Evolutionary conservation across 805 yeast genomes (phyloP).

Genomic region (Lachancea thermotolerans): DNA sequence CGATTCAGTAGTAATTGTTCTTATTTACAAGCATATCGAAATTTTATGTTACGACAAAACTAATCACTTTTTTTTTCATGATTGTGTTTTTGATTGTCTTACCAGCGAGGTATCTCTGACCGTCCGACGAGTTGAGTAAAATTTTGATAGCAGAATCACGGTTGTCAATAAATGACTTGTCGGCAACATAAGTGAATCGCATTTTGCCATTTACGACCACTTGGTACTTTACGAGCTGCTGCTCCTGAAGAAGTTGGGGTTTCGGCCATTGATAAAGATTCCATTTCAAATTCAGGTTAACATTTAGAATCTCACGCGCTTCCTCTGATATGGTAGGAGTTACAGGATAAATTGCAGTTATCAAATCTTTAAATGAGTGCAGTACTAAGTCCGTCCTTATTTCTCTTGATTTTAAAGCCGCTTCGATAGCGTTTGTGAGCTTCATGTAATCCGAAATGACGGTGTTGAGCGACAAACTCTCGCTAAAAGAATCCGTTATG

Average conservation of each 20-base stretch:
- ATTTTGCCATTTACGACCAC: slow-evolving; percentile 72
- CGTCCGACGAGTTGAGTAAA: slow-evolving; percentile 31
- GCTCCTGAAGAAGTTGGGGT: slow-evolving; percentile 32
- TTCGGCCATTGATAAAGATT: slow-evolving; percentile 58
- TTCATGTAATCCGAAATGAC: slow-evolving; percentile 89
- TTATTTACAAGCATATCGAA: background rate
- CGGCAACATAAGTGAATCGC: slow-evolving; percentile 40
- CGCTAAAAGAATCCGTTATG: slow-evolving; percentile 54
- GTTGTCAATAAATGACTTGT: slow-evolving; percentile 33
- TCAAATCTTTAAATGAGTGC: slow-evolving; percentile 45
- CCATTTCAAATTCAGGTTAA: slow-evolving; percentile 12
- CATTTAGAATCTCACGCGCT: slow-evolving; percentile 50
- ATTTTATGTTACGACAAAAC: slow-evolving; percentile 27
- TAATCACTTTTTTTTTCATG: slow-evolving; percentile 43
- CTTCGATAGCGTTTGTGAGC: slow-evolving; percentile 47
- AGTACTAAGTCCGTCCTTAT: slow-evolving; percentile 39
- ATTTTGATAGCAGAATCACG: slow-evolving; percentile 34
- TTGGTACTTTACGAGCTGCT: slow-evolving; percentile 39
- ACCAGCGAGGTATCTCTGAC: slow-evolving; percentile 36
- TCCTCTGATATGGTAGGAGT: slow-evolving; percentile 82
- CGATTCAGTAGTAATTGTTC: background rate
- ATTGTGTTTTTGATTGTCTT: slow-evolving; percentile 48
- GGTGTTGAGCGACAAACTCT: slow-evolving; percentile 65
- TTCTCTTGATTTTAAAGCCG: slow-evolving; percentile 33
- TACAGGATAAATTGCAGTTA: slow-evolving; percentile 69